These are phyloP conservation scores for Arachis stenosperma DNA, from an alignment of 306 rosid species.

Conservation along the genomic window DNA sequence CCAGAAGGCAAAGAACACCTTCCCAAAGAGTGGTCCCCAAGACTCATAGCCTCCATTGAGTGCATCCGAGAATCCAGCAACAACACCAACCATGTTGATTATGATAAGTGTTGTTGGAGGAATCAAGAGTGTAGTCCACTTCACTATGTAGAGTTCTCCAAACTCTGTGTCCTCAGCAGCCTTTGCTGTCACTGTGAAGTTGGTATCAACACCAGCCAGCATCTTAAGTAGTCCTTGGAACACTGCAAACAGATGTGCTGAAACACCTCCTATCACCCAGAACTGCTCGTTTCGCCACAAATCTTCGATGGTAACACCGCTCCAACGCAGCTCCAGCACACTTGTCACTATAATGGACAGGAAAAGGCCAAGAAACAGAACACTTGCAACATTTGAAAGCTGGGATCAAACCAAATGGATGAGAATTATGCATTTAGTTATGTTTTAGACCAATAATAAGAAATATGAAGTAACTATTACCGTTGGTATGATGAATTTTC, in stretches of 20 bases:
- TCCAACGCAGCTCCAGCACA: slow-evolving; percentile 94
- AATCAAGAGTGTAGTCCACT: slow-evolving; percentile 96
- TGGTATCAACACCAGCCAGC: slow-evolving; percentile 92
- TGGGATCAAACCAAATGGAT: slow-evolving; percentile 26
- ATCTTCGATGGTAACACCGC: slow-evolving; percentile 85
- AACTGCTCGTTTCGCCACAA: slow-evolving; percentile 98
- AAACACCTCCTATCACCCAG: slow-evolving; percentile 98
- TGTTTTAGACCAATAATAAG: neutral
- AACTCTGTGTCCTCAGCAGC: slow-evolving; percentile 82
- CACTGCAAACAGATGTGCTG: slow-evolving; percentile 97
- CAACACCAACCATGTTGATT: slow-evolving; percentile 90
- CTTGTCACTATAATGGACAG: slow-evolving; percentile 80
- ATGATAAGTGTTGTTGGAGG: slow-evolving; percentile 89
- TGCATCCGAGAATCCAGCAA: slow-evolving; percentile 97
- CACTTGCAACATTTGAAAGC: slow-evolving; percentile 93
- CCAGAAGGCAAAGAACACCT: slow-evolving; percentile 96
- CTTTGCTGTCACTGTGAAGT: slow-evolving; percentile 93
- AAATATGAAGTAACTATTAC: slow-evolving; percentile 60
- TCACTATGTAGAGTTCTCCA: slow-evolving; percentile 81
- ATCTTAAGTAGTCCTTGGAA: slow-evolving; percentile 95
- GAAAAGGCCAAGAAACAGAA: slow-evolving; percentile 94
- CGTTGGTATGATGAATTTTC: slow-evolving; percentile 96
- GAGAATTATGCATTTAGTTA: neutral
- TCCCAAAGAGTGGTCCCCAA: slow-evolving; percentile 99
- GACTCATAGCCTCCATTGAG: slow-evolving; percentile 93